Percentiles rank a stretch among this genome's conserved stretches.
Conservation (phyloP, 495 filamentous ascomycete species). For the Amorphotheca resinae region DNA sequence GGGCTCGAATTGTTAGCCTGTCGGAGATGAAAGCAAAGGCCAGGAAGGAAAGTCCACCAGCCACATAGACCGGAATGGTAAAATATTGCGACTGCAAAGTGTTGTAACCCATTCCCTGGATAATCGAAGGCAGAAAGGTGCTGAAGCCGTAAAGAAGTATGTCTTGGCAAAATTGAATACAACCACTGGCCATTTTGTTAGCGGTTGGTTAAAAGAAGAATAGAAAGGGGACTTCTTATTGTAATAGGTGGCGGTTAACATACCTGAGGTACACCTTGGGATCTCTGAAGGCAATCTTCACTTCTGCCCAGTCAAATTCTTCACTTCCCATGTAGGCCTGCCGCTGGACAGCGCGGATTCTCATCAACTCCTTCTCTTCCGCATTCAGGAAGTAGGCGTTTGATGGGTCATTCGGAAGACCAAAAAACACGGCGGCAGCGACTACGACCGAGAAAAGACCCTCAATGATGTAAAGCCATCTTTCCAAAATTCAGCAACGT, state of each 20-base stretch:
- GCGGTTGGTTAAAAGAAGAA: too few species aligned
- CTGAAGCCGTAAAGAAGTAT: constrained; percentile 47
- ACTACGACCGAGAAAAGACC: constrained; percentile 39
- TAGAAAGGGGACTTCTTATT: not conserved
- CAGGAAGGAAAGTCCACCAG: constrained; percentile 29
- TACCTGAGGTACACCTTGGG: constrained; percentile 22
- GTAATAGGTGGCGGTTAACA: not conserved
- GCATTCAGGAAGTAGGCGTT: constrained; percentile 35
- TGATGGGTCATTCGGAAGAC: constrained; percentile 38
- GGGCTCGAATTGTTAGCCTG: not conserved
- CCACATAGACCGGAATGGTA: constrained; percentile 29
- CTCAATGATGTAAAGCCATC: constrained; percentile 46
- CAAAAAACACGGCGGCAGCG: constrained; percentile 32
- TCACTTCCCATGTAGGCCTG: constrained; percentile 23
- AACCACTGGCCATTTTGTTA: too few species aligned
- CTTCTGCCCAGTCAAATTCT: constrained; percentile 39
- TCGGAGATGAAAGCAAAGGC: constrained; percentile 33
- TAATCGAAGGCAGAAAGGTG: constrained; percentile 46
- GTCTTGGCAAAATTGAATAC: constrained; percentile 41
- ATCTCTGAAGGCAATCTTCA: constrained; percentile 29
- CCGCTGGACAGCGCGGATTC: constrained; percentile 6
- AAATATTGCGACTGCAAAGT: constrained; percentile 32
- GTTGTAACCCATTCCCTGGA: constrained; percentile 38
- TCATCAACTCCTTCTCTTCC: constrained; percentile 39
- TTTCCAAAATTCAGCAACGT: not conserved